These are phyloP conservation scores for Citrullus mucosospermus DNA, from an alignment of 306 rosid genomes.

Conservation along the genomic window DNA sequence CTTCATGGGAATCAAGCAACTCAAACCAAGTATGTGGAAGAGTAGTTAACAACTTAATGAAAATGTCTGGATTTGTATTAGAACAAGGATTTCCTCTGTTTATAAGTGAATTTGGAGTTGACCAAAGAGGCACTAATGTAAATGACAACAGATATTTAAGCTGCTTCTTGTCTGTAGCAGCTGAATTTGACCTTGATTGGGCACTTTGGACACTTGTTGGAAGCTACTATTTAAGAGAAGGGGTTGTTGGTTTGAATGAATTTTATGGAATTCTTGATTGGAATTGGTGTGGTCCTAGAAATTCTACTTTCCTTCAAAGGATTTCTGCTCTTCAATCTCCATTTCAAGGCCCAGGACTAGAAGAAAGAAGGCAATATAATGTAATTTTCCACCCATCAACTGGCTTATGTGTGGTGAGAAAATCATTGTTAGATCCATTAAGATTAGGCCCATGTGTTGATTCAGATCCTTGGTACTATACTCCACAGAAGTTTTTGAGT, in stretches of 20 bases:
- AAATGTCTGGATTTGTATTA: constrained; percentile 40
- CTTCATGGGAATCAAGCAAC: constrained; percentile 54
- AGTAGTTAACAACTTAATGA: constrained; percentile 33
- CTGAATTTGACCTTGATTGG: constrained; percentile 72
- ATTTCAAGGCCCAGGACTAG: constrained; percentile 52
- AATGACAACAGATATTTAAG: constrained; percentile 73
- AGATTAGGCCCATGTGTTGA: constrained; percentile 40
- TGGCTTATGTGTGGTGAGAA: constrained; percentile 48
- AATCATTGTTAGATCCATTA: constrained; percentile 27
- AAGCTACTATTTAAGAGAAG: constrained; percentile 63
- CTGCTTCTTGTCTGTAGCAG: constrained; percentile 53
- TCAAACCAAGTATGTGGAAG: constrained; percentile 79
- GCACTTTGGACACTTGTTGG: constrained; percentile 82
- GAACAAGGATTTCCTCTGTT: constrained; percentile 69
- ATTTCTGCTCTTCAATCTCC: constrained; percentile 60
- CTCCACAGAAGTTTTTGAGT: constrained; percentile 30
- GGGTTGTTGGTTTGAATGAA: constrained; percentile 63
- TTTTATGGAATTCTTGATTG: constrained; percentile 41
- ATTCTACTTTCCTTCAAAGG: constrained; percentile 32
- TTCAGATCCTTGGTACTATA: constrained; percentile 53
- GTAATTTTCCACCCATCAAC: constrained; percentile 66
- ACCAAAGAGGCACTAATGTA: constrained; percentile 56
- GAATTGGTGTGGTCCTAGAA: constrained; percentile 48
- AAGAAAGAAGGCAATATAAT: constrained; percentile 20
- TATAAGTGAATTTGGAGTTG: constrained; percentile 72